Evolutionary conservation across 345 rosid genomes (phyloP).

Genomic region (Heritiera fomes): DNA sequence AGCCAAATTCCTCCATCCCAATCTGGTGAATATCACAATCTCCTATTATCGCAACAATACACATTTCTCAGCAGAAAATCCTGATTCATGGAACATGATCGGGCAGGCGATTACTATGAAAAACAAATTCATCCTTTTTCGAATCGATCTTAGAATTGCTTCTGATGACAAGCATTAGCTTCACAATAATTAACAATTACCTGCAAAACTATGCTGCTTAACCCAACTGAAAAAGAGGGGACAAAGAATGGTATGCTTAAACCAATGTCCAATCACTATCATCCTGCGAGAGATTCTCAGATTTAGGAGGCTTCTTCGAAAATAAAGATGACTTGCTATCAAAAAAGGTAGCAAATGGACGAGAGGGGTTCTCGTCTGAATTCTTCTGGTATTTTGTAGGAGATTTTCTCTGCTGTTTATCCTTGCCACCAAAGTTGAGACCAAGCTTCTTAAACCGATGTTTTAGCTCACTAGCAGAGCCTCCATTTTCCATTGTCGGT

Average conservation of each 20-base stretch:
- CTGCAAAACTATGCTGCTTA: constrained; percentile 27
- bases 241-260: constrained; percentile 25
- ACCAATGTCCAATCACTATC: constrained; percentile 65
- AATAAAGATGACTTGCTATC: constrained; percentile 83
- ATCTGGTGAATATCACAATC: constrained; percentile 38
- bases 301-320: constrained; percentile 71
- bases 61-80: too few species aligned
- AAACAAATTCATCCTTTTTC: not conserved
- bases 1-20: constrained; percentile 28
- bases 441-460: constrained; percentile 61
- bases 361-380: constrained; percentile 43
- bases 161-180: not conserved
- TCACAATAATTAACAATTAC: constrained; percentile 38
- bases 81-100: not conserved
- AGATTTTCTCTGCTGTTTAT: constrained; percentile 45
- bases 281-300: constrained; percentile 38
- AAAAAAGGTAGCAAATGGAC: constrained; percentile 68
- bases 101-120: not conserved
- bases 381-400: constrained; percentile 46
- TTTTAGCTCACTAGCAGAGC: constrained; percentile 47
- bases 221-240: not conserved
- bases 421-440: constrained; percentile 68
- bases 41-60: too few species aligned
- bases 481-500: not conserved
- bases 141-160: not conserved